Evolutionary conservation across 73 alveolate species (phyloP), one percentile per base, ranked within the genome.

Genomic region (Uronychia setigera): DNA sequence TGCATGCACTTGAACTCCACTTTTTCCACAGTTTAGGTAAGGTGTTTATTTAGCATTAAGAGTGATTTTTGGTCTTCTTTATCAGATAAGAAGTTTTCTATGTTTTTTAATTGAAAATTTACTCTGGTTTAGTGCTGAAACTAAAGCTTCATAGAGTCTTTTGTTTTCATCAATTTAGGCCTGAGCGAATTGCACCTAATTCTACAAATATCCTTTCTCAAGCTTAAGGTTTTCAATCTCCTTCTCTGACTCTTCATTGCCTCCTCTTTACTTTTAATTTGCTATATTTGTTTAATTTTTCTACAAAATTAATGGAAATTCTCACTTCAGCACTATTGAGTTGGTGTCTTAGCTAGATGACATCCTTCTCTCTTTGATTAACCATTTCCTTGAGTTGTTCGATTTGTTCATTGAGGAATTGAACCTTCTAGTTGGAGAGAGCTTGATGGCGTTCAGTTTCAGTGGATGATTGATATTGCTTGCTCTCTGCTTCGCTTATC

Each of bases 81-180:
- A 33, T 26, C 32, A n/a, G 60, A 59, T 11, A 9, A 9, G 60
- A n/a, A 29, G 67, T 83, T 83, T 46, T 78, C 92, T 57, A 33
- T 83, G 60, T 67, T 76, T 74, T 26, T 33, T 29, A 9, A 74
- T 60, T 26, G 30, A 28, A 31, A 29, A 1, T 31, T 85, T 76
- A 58, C 74, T 85, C 28, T 35, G 29, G 30, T 85, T 85, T 1
- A 85, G 57, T 14, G 81, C 86, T 46, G n/a, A 32, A 1, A 85
- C 76, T 1, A 85, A 76, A 29, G 86, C 80, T 58, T 85, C 85
- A 33, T 85, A 85, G 29, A 85, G 75, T 58, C 92, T 85, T 59
- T 85, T 85, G 32, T 85, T 85, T 32, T 85, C 92, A 85, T 85
- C 86, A 29, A 76, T 77, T 58, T 85, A 58, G 29, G 27, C 1